Percentiles rank a stretch among this genome's conserved stretches.
Conservation (phyloP, 257 asterid genomes). For the Voacanga thouarsii region DNA sequence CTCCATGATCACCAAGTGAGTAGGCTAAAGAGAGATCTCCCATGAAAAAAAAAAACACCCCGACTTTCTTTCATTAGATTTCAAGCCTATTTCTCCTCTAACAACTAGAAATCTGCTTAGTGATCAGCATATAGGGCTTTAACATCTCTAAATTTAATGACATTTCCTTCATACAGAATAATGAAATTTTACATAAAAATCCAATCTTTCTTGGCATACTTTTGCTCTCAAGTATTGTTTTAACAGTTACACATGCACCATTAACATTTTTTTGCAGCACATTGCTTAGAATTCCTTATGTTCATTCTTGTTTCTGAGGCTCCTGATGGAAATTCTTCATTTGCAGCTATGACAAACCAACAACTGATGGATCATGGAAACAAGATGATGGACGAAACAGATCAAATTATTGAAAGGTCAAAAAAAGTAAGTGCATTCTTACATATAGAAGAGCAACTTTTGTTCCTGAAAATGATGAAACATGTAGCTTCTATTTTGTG, state of each 20-base stretch:
- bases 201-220: background rate
- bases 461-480: background rate
- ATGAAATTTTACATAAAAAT: background rate
- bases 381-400: constrained; percentile 92
- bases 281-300: background rate
- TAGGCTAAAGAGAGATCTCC: background rate
- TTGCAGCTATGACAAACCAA: constrained; percentile 90
- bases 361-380: constrained; percentile 82
- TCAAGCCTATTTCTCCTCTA: background rate
- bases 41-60: background rate
- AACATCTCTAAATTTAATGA: background rate
- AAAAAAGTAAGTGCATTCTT: constrained; percentile 52
- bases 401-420: constrained; percentile 86
- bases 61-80: background rate
- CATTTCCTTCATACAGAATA: background rate
- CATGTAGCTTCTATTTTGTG: background rate
- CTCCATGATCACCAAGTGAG: background rate
- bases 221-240: constrained; percentile 4
- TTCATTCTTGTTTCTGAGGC: constrained; percentile 18
- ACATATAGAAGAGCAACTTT: background rate
- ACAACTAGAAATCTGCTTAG: background rate
- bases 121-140: background rate
- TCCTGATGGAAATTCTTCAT: constrained; percentile 19
- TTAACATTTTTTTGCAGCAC: background rate
- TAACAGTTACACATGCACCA: background rate